Evolutionary conservation across 2,329 filamentous ascomycete species (phyloP).

Genomic region (Xylariomycetidae sp.): DNA sequence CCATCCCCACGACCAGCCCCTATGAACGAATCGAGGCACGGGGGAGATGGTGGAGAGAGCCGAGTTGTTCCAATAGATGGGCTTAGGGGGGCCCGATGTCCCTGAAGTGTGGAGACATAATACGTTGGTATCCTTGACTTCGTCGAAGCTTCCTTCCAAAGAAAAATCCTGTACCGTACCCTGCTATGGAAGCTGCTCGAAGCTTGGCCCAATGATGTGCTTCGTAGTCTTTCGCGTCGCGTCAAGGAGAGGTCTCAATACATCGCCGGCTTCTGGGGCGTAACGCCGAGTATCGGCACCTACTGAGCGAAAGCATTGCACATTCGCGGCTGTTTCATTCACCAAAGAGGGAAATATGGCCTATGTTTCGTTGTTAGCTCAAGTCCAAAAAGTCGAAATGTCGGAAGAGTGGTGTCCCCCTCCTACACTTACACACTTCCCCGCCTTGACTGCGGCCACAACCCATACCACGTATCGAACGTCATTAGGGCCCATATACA

Average conservation of each 20-base stretch:
- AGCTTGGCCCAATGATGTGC: background rate
- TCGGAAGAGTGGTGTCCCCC: too few relatives aligned
- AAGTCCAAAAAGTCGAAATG: slow-evolving; percentile 3
- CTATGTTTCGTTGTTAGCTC: slow-evolving; percentile 8
- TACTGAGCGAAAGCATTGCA: background rate
- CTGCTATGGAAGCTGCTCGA: background rate
- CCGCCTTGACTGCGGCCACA: slow-evolving; percentile 19
- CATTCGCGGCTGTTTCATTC: background rate
- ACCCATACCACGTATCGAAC: slow-evolving; percentile 19
- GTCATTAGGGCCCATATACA: slow-evolving; percentile 22
- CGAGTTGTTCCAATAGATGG: slow-evolving; percentile 21
- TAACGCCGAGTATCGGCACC: background rate
- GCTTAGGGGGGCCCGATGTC: slow-evolving; percentile 20
- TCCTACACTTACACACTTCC: slow-evolving; percentile 16
- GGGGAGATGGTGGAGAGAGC: slow-evolving; percentile 7
- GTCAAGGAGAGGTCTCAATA: background rate
- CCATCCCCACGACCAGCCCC: slow-evolving; percentile 1
- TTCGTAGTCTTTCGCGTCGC: background rate
- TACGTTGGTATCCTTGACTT: background rate
- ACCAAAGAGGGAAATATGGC: background rate
- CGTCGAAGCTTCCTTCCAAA: background rate
- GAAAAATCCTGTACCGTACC: too few relatives aligned
- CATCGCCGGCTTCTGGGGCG: background rate
- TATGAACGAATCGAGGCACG: slow-evolving; percentile 4
- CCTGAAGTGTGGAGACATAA: slow-evolving; percentile 11